Evolutionary conservation across 2,329 filamentous ascomycete genomes (phyloP).

Genomic region (Plectosphaerella cucumerina): DNA sequence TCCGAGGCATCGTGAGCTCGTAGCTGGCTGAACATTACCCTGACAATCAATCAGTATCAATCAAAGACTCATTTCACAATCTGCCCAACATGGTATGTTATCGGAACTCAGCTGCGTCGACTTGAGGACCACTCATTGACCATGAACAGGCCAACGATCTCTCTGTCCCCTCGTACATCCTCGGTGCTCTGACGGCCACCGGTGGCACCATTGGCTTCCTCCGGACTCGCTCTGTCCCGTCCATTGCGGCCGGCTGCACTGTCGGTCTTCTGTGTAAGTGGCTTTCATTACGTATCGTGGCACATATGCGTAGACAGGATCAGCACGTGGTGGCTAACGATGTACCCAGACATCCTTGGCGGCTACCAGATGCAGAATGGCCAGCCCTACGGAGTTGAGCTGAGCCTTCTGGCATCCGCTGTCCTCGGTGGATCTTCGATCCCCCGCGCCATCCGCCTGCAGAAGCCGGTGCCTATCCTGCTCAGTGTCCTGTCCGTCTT

Average conservation of each 20-base stretch:
- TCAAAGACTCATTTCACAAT: not conserved
- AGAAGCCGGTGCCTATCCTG: constrained; percentile 79
- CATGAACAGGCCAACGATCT: constrained; percentile 23
- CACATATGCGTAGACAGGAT: not conserved
- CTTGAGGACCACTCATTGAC: constrained; percentile 1
- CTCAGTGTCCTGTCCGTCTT: constrained; percentile 76
- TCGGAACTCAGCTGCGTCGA: no score
- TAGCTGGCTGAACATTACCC: no score
- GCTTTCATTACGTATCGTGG: not conserved
- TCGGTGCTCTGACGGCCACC: constrained; percentile 77
- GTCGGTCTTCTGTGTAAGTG: constrained; percentile 66
- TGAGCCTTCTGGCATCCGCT: constrained; percentile 84
- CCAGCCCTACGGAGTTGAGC: constrained; percentile 78
- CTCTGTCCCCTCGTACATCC: constrained; percentile 66
- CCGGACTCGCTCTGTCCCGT: constrained; percentile 81
- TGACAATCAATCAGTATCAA: not conserved
- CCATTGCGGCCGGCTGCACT: constrained; percentile 76
- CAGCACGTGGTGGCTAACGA: not conserved
- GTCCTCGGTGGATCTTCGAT: constrained; percentile 80
- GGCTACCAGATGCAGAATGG: constrained; percentile 74
- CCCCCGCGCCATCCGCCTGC: constrained; percentile 76
- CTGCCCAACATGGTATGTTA: constrained; percentile 6
- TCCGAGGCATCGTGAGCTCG: no score
- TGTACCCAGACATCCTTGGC: constrained; percentile 65
- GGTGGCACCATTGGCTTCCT: constrained; percentile 86